Conservation (phyloP, 129 eudicot species). For the Oenanthe sinensis region DNA sequence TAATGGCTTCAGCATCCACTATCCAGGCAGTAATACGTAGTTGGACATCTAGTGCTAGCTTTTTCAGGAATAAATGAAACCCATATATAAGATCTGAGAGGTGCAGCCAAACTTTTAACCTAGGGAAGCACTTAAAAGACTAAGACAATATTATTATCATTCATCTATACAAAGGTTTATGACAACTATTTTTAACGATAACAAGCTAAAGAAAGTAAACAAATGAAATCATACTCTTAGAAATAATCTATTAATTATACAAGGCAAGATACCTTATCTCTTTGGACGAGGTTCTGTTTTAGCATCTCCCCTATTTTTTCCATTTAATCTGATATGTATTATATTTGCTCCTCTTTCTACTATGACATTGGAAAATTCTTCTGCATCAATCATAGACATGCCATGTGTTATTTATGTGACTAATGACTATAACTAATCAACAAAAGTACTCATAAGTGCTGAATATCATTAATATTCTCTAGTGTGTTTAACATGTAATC, state of each 20-base stretch:
- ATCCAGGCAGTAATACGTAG: background rate
- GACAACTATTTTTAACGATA: background rate
- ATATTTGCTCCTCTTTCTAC: background rate
- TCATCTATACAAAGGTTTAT: background rate
- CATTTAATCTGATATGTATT: background rate
- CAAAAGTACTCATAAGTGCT: background rate
- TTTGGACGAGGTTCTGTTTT: background rate
- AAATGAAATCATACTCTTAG: background rate
- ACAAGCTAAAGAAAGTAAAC: background rate
- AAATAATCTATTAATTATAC: background rate
- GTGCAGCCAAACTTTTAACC: no score
- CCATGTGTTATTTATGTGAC: background rate
- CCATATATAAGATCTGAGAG: background rate
- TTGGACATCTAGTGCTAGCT: background rate
- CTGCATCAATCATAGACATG: background rate
- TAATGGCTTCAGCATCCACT: background rate
- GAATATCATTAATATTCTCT: background rate
- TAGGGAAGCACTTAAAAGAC: background rate
- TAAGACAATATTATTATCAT: background rate
- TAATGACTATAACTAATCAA: background rate
- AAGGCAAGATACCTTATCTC: background rate
- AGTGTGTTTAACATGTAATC: background rate
- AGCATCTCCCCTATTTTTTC: background rate
- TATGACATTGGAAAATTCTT: no score
- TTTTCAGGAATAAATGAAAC: background rate